phyloP scores from a whole-genome alignment of 2,329 filamentous ascomycete genomes.

The Fusarium ramigenum region DNA sequence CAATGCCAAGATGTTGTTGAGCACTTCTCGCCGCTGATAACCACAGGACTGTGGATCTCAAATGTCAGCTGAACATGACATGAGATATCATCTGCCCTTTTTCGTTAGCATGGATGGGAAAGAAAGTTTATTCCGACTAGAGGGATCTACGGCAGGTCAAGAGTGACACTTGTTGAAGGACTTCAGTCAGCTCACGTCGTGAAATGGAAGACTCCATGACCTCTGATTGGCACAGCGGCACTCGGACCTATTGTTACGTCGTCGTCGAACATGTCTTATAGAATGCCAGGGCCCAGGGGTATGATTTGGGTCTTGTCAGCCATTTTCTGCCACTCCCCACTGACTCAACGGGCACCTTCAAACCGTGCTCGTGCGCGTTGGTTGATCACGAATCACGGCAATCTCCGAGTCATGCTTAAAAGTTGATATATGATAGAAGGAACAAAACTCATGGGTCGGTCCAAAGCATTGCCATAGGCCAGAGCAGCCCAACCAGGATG shows the following conservation, averaged over 20 bases:
- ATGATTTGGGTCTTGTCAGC: background rate
- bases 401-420: background rate
- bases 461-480: background rate
- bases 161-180: background rate
- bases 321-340: background rate
- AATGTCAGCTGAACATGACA: background rate
- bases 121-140: background rate
- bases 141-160: background rate
- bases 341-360: background rate
- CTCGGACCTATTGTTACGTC: background rate
- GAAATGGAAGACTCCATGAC: background rate
- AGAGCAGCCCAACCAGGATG: slow-evolving; percentile 10
- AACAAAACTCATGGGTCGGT: background rate
- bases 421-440: slow-evolving; percentile 3
- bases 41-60: background rate
- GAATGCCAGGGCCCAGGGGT: slow-evolving; percentile 2
- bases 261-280: slow-evolving; percentile 2
- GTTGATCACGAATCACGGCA: background rate
- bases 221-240: slow-evolving; percentile 15
- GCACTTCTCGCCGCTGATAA: background rate
- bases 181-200: slow-evolving; percentile 2
- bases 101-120: background rate
- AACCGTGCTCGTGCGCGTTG: background rate
- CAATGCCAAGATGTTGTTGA: background rate
- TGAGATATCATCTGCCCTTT: background rate